A percentile compares a stretch with the other conserved stretches of the same genome.
These are phyloP conservation scores for Chaetoceros tenuissimus DNA, from an alignment of 108 stramenopile species.

Conservation along the genomic window DNA sequence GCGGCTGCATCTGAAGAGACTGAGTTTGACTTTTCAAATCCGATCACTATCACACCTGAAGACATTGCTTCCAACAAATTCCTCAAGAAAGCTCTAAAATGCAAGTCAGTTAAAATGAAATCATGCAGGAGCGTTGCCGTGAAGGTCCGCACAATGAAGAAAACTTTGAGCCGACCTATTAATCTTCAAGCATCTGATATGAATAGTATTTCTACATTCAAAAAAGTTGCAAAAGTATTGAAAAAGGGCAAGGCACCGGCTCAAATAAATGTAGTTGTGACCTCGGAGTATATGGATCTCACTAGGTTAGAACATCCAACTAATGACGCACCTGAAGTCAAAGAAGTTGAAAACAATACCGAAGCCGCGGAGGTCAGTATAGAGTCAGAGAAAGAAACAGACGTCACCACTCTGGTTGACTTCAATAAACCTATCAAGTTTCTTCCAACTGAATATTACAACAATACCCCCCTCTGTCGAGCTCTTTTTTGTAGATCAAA, in stretches of 20 bases:
- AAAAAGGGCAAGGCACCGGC: neutral
- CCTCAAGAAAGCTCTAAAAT: neutral
- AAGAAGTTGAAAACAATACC: no score
- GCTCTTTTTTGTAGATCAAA: neutral
- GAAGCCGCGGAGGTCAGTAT: no score
- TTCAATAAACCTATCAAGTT: neutral
- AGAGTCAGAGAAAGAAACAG: no score
- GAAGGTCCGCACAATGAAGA: neutral
- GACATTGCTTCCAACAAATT: neutral
- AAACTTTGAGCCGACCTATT: neutral
- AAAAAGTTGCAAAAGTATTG: neutral
- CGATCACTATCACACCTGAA: neutral
- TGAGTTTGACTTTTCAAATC: constrained; percentile 2
- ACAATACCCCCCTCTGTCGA: neutral
- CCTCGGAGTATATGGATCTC: neutral
- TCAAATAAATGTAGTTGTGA: neutral
- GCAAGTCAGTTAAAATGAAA: neutral
- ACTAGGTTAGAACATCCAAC: neutral
- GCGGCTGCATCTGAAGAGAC: neutral
- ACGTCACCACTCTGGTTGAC: no score
- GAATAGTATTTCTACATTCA: neutral
- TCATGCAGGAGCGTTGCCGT: neutral
- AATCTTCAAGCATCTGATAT: neutral
- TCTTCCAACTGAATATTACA: neutral
- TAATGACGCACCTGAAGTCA: neutral